These are phyloP conservation scores for Amesomyces nigricolor DNA, from an alignment of 2,329 filamentous ascomycete genomes.

Conservation along the genomic window DNA sequence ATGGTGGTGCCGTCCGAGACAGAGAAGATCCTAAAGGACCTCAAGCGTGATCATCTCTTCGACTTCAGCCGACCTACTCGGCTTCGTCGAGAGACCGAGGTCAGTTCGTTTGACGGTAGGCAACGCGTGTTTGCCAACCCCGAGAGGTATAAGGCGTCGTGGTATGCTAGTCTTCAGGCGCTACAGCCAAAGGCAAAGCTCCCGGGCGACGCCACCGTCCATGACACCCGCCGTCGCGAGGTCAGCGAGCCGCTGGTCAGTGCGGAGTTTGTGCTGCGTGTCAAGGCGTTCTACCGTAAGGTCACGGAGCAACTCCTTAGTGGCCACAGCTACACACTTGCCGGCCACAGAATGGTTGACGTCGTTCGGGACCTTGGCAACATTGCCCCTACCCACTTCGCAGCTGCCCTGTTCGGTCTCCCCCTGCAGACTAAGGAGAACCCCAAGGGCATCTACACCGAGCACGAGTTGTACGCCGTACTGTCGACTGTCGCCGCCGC, in stretches of 20 bases:
- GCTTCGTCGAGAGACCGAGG: slow-evolving; percentile 46
- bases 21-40: slow-evolving; percentile 59
- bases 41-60: slow-evolving; percentile 64
- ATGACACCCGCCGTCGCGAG: slow-evolving; percentile 46
- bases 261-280: slow-evolving; percentile 54
- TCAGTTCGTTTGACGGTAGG: slow-evolving; percentile 57
- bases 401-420: slow-evolving; percentile 56
- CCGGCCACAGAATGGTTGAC: slow-evolving; percentile 60
- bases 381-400: slow-evolving; percentile 59
- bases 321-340: slow-evolving; percentile 59
- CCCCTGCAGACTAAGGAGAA: slow-evolving; percentile 59
- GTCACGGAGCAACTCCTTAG: slow-evolving; percentile 56
- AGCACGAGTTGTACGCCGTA: slow-evolving; percentile 54
- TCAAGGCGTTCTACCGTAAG: slow-evolving; percentile 62
- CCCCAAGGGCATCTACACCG: slow-evolving; percentile 52
- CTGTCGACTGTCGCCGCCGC: slow-evolving; percentile 60
- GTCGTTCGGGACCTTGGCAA: slow-evolving; percentile 66
- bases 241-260: slow-evolving; percentile 55
- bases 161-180: slow-evolving; percentile 57
- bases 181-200: slow-evolving; percentile 52
- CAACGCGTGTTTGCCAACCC: slow-evolving; percentile 57
- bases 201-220: slow-evolving; percentile 43
- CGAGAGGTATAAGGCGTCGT: slow-evolving; percentile 58
- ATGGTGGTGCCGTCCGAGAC: slow-evolving; percentile 67
- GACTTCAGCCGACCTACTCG: slow-evolving; percentile 58